These are phyloP conservation scores for Draba incana DNA, from an alignment of 345 rosid species.

Conservation along the genomic window DNA sequence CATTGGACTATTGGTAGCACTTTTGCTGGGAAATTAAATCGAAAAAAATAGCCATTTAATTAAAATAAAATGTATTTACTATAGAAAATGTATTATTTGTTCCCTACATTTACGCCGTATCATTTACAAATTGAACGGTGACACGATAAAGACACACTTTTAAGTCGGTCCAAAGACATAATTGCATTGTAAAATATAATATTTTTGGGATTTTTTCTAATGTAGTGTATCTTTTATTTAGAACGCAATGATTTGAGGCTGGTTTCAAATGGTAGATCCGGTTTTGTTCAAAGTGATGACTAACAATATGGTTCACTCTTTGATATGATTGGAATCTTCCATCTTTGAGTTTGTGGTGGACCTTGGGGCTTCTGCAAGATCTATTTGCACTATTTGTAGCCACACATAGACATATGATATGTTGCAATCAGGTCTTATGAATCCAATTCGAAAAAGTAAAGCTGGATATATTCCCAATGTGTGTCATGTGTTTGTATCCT, in stretches of 20 bases:
- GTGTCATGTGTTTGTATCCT: too few species aligned
- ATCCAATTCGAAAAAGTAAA: neutral
- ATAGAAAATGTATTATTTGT: too few species aligned
- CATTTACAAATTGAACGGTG: conserved; percentile 37
- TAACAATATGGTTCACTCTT: conserved; percentile 3
- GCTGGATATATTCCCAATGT: neutral
- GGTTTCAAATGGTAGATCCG: conserved; percentile 3
- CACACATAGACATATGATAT: neutral
- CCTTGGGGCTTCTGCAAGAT: too few species aligned
- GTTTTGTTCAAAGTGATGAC: neutral
- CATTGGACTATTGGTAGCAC: conserved; percentile 12
- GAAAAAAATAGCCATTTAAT: neutral
- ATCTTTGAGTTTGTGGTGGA: neutral
- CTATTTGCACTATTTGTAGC: too few species aligned
- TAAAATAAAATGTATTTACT: too few species aligned
- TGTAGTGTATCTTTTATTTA: too few species aligned
- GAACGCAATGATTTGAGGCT: neutral
- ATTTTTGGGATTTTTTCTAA: too few species aligned
- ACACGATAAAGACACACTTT: neutral
- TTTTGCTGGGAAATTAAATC: conserved; percentile 28
- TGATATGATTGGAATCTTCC: conserved; percentile 8
- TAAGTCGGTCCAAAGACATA: neutral
- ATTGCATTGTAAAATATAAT: neutral
- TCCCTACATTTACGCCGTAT: conserved; percentile 30
- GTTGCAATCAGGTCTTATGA: conserved; percentile 11